Evolutionary conservation across 2,329 filamentous ascomycete genomes (phyloP), one percentile per base, ranked within the genome.

Genomic region (Neoarthrinium moseri): DNA sequence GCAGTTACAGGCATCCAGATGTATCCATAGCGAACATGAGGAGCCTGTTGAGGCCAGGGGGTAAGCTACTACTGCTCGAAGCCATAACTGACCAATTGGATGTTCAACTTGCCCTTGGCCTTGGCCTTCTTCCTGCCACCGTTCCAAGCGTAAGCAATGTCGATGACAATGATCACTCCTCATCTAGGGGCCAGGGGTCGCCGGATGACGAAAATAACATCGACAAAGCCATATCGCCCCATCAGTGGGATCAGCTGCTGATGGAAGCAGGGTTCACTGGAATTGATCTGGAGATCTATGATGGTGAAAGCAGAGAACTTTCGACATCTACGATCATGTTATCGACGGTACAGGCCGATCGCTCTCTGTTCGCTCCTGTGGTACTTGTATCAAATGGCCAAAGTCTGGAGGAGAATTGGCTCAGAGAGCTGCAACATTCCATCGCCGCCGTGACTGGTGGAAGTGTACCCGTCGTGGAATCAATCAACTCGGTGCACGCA

Each of bases 1-100:
- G n/a, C n/a, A n/a, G n/a, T n/a, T n/a, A 11, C 55, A 57, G 30
- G 52, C 54, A 2, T 55, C 52, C 13, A 26, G 12, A 4, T 36
- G 12, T 3, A 20, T 57, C 54, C 8, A 15, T 57, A 21, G 3
- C 20, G n/a, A 47, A 56, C 40, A 36, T 55, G 6, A 40, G 40
- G 2, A 23, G 21, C 6, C 47, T 57, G 13, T 32, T 57, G 8
- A 48, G 46, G 26, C 54, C 54, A 4, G 47, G 47, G 13, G 55
- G 52, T 5, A 42, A 33, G 3, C 39, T 53, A 3, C 6, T 54
- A 21, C 6, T 54, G 10, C 10, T 48, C 13, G 53, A 56, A 24
- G 26, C 34, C 4, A 43, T 34, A 11, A 20, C 24, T n/a, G 37
- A 40, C 22, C 21, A 15, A 17, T 5, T 26, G 2, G 27, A 45